Evolutionary conservation across 2,329 filamentous ascomycete species (phyloP).

Genomic region (Aspergillus pseudoterreus): DNA sequence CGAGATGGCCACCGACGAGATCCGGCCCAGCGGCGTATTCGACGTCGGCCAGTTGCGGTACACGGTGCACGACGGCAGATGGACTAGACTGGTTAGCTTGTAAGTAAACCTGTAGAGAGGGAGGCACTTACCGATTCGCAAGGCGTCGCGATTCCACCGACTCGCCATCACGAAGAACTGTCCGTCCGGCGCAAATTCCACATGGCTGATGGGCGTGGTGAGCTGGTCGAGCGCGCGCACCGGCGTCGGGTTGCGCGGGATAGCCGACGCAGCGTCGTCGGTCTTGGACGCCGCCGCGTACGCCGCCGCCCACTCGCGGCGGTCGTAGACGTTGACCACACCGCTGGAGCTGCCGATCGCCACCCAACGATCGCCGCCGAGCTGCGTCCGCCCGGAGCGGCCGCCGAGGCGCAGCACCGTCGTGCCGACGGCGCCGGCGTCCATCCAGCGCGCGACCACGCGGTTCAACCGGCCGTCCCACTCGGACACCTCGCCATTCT

Average conservation of each 20-base stretch:
- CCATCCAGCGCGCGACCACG: conserved; percentile 78
- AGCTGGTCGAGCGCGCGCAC: conserved; percentile 76
- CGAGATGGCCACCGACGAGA: conserved; percentile 70
- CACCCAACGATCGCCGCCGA: conserved; percentile 82
- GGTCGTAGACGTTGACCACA: conserved; percentile 91
- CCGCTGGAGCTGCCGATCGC: conserved; percentile 82
- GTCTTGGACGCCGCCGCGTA: conserved; percentile 20
- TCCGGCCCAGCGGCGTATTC: conserved; percentile 79
- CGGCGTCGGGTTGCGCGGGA: conserved; percentile 69
- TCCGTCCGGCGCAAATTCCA: conserved; percentile 82
- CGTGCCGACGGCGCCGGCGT: conserved; percentile 83
- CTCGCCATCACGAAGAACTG: conserved; percentile 86
- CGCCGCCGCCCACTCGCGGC: conserved; percentile 56
- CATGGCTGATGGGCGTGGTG: conserved; percentile 74
- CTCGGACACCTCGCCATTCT: conserved; percentile 85
- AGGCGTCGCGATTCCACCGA: conserved; percentile 80
- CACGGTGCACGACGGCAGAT: conserved; percentile 87
- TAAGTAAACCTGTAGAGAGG: neutral
- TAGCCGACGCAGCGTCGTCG: conserved; percentile 36
- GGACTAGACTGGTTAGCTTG: conserved; percentile 49
- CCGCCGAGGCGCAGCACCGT: conserved; percentile 75
- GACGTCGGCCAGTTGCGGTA: conserved; percentile 96
- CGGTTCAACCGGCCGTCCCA: conserved; percentile 68
- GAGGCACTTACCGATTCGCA: conserved; percentile 58
- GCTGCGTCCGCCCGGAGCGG: conserved; percentile 30